Evolutionary conservation across 1,284 basidiomycete species (phyloP), one percentile per base, ranked within the genome.

Genomic region (Austropuccinia psidii): DNA sequence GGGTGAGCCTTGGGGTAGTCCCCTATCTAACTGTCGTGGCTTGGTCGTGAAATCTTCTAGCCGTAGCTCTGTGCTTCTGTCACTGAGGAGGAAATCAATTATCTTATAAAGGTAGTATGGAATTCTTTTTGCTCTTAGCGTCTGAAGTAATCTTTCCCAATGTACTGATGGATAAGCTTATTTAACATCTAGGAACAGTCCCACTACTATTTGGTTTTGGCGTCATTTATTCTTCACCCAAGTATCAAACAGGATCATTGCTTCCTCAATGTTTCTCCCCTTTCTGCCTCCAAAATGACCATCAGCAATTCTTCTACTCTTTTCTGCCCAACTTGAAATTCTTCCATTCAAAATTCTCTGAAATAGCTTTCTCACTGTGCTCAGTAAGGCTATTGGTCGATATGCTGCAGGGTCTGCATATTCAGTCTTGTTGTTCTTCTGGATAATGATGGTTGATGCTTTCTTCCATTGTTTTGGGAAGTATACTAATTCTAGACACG

Each of bases 1-100:
- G 19, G 50, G 66, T 27, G 50, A 68, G 4, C 65, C 65, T 55
- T 68, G 47, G 24, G 65, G 65, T 7, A 68, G 29, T 6, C 65
- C 65, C 35, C 57, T 27, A 9, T 31, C 17, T 6, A 67, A n/a
- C n/a, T 37, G 19, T 33, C 37, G 57, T 39, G 21, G n/a, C 15
- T 31, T n/a, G 13, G 66, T 57, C 11, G 29, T 27, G 52, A 39
- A 57, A 57, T 39, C 33, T 8, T 37, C 33, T 7, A 55, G 15
- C 21, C 24, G 41, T 39, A 55, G 33, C 21, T 9, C 27, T 27
- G 66, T 68, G 19, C 37, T 55, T 29, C 52, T 55, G 31, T 57
- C n/a, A 7, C 29, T 21, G 0, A 66, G 49, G n/a, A 54, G 41
- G 1, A 15, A 17, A 21, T 17, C 15, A 8, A 68, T 41, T 19